phyloP scores from a whole-genome alignment of 2,329 filamentous ascomycete genomes.

The Pyricularia sp. region DNA sequence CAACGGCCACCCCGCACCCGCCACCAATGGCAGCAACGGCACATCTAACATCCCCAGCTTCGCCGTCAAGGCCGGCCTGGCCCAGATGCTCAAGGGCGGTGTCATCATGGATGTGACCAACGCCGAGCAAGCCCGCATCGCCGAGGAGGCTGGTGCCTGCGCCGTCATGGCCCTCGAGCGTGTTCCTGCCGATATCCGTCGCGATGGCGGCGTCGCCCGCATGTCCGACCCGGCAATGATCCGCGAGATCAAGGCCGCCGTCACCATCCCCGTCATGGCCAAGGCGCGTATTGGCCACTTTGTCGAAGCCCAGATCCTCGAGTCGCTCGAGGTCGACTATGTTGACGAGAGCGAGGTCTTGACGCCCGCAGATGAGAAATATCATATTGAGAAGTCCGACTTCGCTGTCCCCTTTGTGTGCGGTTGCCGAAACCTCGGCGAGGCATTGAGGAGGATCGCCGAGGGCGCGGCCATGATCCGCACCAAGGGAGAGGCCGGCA shows the following conservation, averaged over 20 bases:
- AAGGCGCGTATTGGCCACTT: slow-evolving; percentile 97
- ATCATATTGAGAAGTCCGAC: slow-evolving; percentile 82
- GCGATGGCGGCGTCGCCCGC: slow-evolving; percentile 83
- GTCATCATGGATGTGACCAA: slow-evolving; percentile 99
- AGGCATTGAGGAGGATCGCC: slow-evolving; percentile 80
- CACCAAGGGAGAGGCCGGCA: slow-evolving; percentile 96
- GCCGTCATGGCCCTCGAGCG: slow-evolving; percentile 99
- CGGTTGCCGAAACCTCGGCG: slow-evolving; percentile 87
- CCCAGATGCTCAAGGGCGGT: slow-evolving; percentile 97
- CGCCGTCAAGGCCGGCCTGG: slow-evolving; percentile 87
- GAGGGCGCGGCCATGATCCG: slow-evolving; percentile 98
- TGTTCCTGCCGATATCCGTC: slow-evolving; percentile 91
- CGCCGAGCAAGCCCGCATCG: slow-evolving; percentile 88
- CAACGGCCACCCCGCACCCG: slow-evolving; percentile 11
- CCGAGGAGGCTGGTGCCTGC: slow-evolving; percentile 89
- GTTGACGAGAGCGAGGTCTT: slow-evolving; percentile 98
- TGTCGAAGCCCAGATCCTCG: slow-evolving; percentile 96
- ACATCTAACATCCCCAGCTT: slow-evolving; percentile 47
- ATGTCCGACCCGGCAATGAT: slow-evolving; percentile 97
- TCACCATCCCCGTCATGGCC: slow-evolving; percentile 98
- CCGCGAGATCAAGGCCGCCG: slow-evolving; percentile 85
- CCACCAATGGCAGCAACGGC: slow-evolving; percentile 7
- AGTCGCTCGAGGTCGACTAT: slow-evolving; percentile 92
- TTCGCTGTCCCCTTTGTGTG: slow-evolving; percentile 91
- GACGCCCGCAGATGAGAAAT: slow-evolving; percentile 81